Base-by-base conservation (phyloP, 2,329 filamentous ascomycete species). In the Bipolaris zeicola region DNA sequence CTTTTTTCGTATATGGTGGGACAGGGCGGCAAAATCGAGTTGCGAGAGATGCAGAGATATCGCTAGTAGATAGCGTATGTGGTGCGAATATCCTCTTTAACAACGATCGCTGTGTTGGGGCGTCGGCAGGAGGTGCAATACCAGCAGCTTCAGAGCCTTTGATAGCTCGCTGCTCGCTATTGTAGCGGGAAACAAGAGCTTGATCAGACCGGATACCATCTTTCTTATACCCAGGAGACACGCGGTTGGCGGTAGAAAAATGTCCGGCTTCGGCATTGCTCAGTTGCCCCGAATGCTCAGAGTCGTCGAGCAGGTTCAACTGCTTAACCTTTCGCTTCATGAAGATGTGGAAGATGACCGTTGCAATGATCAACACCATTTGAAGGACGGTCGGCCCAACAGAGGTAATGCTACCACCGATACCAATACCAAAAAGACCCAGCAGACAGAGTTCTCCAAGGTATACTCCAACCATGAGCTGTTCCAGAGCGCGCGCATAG, bases 391-490 rank as follows among this genome's bases (percentile, higher is more conserved):
- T 70, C 13, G 80, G 79, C 0, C 74, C 77, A 6, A 70, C 65
- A 3, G 77, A 74, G 33, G 71, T 69, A 2, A 46, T 58, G 45
- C 65, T 69, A 5, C 75, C 60, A 5, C 69, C 75, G 1, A 73
- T 67, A 0, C 73, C 70, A 41, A 79, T 78, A 24, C 74, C 78
- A 58, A 82, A 78, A 10, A 82, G 70, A 42, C 79, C 80, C 8
- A 81, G 77, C 20, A 82, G 68, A 54, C 79, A 80, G 10, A 79
- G 65, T 55, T 81, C 77, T 11, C 78, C 77, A 6, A 82, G 69
- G 54, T 82, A 82, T 3, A 81, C 68, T 46, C 80, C 80, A 3
- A 76, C 77, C n/a, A 78, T 76, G 41, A 82, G 73, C 44, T 82
- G 80, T 57, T 79, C 75, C 16, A 82, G 56, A 13, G 80, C 80